Evolutionary conservation across 768 basidiomycete genomes (phyloP).

Genomic region (Fistulinella prunicolor): DNA sequence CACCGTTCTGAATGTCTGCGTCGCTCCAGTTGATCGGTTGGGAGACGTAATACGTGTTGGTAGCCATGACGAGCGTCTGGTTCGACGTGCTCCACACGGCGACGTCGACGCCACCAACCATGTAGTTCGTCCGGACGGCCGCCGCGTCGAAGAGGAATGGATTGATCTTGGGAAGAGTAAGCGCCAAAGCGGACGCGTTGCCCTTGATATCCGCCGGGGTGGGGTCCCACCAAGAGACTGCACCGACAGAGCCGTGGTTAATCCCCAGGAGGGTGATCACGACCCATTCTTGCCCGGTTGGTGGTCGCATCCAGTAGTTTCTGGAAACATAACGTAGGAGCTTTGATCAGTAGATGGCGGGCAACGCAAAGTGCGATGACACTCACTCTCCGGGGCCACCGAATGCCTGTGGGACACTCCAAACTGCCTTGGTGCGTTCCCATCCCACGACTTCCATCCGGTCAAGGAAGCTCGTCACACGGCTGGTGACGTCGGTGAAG

Average conservation of each 20-base stretch:
- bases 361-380: background rate
- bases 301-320: slow-evolving; percentile 58
- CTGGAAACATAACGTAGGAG: slow-evolving; percentile 9
- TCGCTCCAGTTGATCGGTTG: slow-evolving; percentile 34
- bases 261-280: slow-evolving; percentile 62
- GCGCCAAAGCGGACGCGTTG: slow-evolving; percentile 48
- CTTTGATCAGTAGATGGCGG: background rate
- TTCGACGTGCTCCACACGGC: slow-evolving; percentile 47
- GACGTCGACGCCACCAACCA: slow-evolving; percentile 44
- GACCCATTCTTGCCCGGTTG: slow-evolving; percentile 66
- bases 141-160: slow-evolving; percentile 45
- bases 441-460: slow-evolving; percentile 60
- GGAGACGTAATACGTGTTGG: slow-evolving; percentile 46
- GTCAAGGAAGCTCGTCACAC: slow-evolving; percentile 63
- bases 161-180: slow-evolving; percentile 43
- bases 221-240: slow-evolving; percentile 51
- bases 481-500: slow-evolving; percentile 63
- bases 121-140: slow-evolving; percentile 40
- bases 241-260: slow-evolving; percentile 65
- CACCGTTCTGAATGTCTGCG: slow-evolving; percentile 23
- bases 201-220: slow-evolving; percentile 52
- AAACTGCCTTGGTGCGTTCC: slow-evolving; percentile 64
- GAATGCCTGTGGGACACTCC: slow-evolving; percentile 80
- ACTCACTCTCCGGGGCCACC: slow-evolving; percentile 44
- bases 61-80: slow-evolving; percentile 47